Evolutionary conservation across 768 basidiomycete genomes (phyloP).

Genomic region (Agrocybe pediades): DNA sequence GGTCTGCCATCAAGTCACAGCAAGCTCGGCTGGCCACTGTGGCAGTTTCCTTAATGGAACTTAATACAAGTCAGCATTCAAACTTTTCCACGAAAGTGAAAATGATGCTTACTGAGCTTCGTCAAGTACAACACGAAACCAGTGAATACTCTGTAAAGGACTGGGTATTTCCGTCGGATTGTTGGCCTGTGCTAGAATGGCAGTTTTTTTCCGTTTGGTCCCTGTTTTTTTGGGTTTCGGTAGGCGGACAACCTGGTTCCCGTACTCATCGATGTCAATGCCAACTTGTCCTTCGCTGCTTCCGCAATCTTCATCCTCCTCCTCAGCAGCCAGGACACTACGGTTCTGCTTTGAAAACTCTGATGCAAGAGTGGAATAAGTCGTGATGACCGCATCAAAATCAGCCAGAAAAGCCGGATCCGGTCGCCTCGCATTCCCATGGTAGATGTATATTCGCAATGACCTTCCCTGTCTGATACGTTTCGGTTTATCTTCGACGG

Average conservation of each 20-base stretch:
- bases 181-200: constrained; percentile 31
- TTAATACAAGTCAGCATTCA: constrained; percentile 30
- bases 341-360: constrained; percentile 90
- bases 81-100: not conserved
- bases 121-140: constrained; percentile 94
- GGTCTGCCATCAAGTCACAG: constrained; percentile 92
- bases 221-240: constrained; percentile 70
- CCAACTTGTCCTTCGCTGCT: constrained; percentile 66
- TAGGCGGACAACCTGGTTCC: constrained; percentile 59
- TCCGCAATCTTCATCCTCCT: constrained; percentile 70
- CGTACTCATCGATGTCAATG: constrained; percentile 68
- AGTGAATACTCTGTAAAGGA: constrained; percentile 90
- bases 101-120: constrained; percentile 85
- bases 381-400: constrained; percentile 97
- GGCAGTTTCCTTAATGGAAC: constrained; percentile 94
- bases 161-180: constrained; percentile 55
- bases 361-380: constrained; percentile 92
- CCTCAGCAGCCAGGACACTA: constrained; percentile 58
- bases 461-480: constrained; percentile 50
- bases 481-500: constrained; percentile 28
- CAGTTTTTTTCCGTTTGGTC: constrained; percentile 65
- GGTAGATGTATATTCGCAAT: constrained; percentile 92
- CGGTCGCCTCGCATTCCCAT: constrained; percentile 84
- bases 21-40: constrained; percentile 95
- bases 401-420: constrained; percentile 88